phyloP scores from a whole-genome alignment of 192 early-diverging fungal species.

The Entomortierella parvispora region DNA sequence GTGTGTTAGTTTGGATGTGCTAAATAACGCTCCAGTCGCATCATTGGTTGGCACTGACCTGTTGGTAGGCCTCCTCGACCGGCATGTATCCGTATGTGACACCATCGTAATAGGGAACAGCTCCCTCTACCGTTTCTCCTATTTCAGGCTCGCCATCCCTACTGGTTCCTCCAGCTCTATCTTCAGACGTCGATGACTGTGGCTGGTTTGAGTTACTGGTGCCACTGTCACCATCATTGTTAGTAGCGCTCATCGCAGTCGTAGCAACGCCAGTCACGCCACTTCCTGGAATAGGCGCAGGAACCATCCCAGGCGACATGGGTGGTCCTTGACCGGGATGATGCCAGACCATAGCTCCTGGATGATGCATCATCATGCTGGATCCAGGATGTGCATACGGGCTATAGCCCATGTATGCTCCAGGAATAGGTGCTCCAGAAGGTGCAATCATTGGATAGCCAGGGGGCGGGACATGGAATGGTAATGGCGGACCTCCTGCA shows the following conservation, averaged over 20 bases:
- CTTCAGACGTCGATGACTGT: constrained; percentile 4
- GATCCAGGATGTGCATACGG: constrained; percentile 32
- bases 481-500: constrained; percentile 8
- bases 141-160: background rate
- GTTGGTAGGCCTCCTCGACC: constrained; percentile 35
- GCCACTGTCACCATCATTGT: background rate
- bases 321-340: constrained; percentile 33
- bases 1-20: background rate
- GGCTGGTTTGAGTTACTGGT: background rate
- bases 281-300: background rate
- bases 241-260: background rate
- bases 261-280: background rate
- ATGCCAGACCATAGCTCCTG: constrained; percentile 29
- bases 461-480: constrained; percentile 27
- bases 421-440: too few relatives aligned
- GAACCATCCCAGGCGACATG: constrained; percentile 10
- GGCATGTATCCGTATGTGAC: constrained; percentile 35
- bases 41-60: too few relatives aligned
- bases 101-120: constrained; percentile 41
- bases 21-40: background rate
- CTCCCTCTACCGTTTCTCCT: constrained; percentile 29
- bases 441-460: constrained; percentile 42
- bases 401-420: constrained; percentile 20
- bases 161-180: background rate
- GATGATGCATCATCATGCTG: constrained; percentile 23